Evolutionary conservation across 2,329 filamentous ascomycete species (phyloP), one percentile per base, ranked within the genome.

Genomic region (Xylariales sp.): DNA sequence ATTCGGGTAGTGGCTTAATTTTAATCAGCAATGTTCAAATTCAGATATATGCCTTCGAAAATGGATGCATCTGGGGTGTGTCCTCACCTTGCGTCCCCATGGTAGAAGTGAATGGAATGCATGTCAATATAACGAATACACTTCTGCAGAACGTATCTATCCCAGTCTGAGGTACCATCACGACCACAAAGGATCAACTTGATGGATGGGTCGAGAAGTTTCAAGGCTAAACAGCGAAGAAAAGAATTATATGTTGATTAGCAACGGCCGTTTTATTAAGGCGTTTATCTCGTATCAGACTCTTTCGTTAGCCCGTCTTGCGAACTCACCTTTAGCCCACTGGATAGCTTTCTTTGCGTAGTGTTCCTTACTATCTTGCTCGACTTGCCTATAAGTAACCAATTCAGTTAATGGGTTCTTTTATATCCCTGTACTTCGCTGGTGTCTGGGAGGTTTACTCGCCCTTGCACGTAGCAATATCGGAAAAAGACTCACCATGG

Each of bases 101-200:
- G 35, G 35, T 89, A 89, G 46, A 88, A 69, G 57, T 89, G 85
- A 53, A 89, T 89, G 54, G 78, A 84, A 67, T 89, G 85, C 83
- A 89, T 87, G 59, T 87, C 83, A 53, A 87, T 83, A 44, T 84
- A 65, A 41, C 62, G 67, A 41, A 83, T 65, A 47, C 83, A 87
- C 51, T 85, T 70, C 55, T 83, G 83, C 39, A 88, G 69, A 3
- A 85, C 83, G 53, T 87, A 74, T 52, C 77, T 74, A 62, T 90
- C 85, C 85, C 85, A 90, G 12, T 70, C 73, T 18, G 72, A 75
- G 52, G 74, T 72, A 19, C 85, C 85, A 13, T 77, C 79, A 59
- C 87, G 74, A 28, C 85, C 85, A 53, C 85, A 90, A 24, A 89
- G 76, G 37, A 89, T 78, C n/a, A 89, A 71, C 29, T 70, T 63